Conservation (phyloP, 208 protist genomes). For the Crithidia sp. region DNA sequence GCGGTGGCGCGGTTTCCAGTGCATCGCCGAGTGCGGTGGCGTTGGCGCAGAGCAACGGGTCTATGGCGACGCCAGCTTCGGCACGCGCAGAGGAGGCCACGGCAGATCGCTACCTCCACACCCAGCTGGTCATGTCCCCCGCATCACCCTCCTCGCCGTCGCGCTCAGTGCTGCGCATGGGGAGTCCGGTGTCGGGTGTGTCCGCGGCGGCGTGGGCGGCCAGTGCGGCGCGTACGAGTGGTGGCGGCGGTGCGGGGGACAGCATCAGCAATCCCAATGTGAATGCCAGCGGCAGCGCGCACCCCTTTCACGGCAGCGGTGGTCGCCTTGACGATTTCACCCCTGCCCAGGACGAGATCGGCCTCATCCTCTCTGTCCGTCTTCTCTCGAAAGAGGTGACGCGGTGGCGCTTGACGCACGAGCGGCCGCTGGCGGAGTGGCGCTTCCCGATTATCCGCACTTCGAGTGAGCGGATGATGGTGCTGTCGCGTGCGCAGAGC, state of each 20-base stretch:
- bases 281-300: conserved; percentile 1
- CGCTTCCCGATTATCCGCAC: conserved; percentile 45
- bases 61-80: not conserved
- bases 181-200: conserved; percentile 19
- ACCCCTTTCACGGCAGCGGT: not conserved
- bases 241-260: not conserved
- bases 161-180: conserved; percentile 12
- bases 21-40: conserved; percentile 2
- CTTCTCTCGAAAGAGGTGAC: conserved; percentile 29
- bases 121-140: not conserved
- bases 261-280: not conserved
- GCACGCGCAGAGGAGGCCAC: conserved; percentile 4
- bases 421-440: conserved; percentile 44
- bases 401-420: conserved; percentile 36
- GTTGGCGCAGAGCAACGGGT: not conserved
- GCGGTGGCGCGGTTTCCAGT: not conserved
- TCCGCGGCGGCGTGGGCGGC: conserved; percentile 6
- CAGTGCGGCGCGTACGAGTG: not conserved
- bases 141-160: conserved; percentile 19
- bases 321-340: conserved; percentile 3
- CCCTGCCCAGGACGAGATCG: conserved; percentile 37
- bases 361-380: conserved; percentile 40
- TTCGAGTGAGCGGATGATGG: conserved; percentile 31
- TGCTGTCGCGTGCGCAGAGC: conserved; percentile 7
- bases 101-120: not conserved